Base-by-base conservation (phyloP, 257 asterid species). In the Nyctanthes arbortristis region DNA sequence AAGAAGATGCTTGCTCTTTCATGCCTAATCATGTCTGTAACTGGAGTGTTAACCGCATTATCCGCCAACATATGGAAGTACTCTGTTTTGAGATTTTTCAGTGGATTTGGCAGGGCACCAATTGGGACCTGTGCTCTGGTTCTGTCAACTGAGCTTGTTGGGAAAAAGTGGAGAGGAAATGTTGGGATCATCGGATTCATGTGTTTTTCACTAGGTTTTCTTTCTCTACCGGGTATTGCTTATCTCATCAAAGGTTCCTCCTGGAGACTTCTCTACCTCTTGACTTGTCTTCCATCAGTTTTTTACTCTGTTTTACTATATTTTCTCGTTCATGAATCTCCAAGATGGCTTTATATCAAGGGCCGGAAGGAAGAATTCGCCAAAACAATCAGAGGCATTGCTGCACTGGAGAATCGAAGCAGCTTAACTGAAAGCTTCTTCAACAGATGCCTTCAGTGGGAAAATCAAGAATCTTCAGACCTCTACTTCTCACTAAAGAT, bases 41-140 rank as follows among this genome's bases (percentile, higher is more conserved):
- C n/a, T n/a, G 1, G 86, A 12, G 34, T 56, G 9, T 32, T 78
- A 32, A 74, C 81, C 20, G 83, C 87, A 7, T 61, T 76, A 32
- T 73, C 82, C 6, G 18, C 13, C n/a, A 86, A 82, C 49, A 28
- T 87, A 14, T 87, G 90, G 88, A 66, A 72, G 43, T 87, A 82
- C 69, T 40, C 80, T 1, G 76, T 25, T 9, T 68, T 84, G 64
- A 76, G 83, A 66, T 69, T 79, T 13, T 1, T 78, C 2, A 71
- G 82, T 28, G 93, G 90, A 9, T 65, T 74, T 31, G 88, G 88
- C 0, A 78, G 84, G 0, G 73, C 90, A 1, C 69, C 75, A 0
- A 75, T 84, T 14, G 87, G 85, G 3, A 72, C 81, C 0, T 72
- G n/a, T 10, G 82, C 81, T 5, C 72, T 87, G 0, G 93, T 87